phyloP scores from a whole-genome alignment of 2,329 filamentous ascomycete species.

The Dactylellina cionopaga region DNA sequence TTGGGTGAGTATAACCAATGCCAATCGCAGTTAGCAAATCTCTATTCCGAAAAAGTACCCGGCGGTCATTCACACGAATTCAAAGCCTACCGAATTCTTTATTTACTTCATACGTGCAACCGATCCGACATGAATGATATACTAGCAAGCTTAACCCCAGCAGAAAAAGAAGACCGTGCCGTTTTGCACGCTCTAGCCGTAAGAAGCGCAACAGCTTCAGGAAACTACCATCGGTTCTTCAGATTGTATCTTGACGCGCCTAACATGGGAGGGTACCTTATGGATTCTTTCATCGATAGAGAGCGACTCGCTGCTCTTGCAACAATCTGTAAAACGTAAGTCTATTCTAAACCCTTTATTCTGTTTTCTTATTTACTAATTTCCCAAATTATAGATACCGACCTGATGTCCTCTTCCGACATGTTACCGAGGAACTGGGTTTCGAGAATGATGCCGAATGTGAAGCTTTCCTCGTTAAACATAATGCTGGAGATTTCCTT shows the following conservation, averaged over 20 bases:
- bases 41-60: constrained; percentile 87
- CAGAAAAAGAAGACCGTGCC: constrained; percentile 86
- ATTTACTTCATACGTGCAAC: constrained; percentile 99
- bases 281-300: constrained; percentile 98
- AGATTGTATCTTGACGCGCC: constrained; percentile 92
- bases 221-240: constrained; percentile 98
- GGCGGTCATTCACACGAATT: constrained; percentile 89
- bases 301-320: constrained; percentile 90
- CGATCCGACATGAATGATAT: constrained; percentile 97
- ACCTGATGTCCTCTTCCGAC: constrained; percentile 85
- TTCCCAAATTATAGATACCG: constrained; percentile 76
- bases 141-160: constrained; percentile 96
- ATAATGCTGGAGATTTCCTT: constrained; percentile 78
- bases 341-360: constrained; percentile 56
- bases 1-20: constrained; percentile 99
- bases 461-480: constrained; percentile 86
- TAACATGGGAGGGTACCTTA: constrained; percentile 96
- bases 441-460: constrained; percentile 94
- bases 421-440: constrained; percentile 93
- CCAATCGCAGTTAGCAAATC: constrained; percentile 92
- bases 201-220: constrained; percentile 87
- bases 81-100: constrained; percentile 98
- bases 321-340: constrained; percentile 94
- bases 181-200: constrained; percentile 93
- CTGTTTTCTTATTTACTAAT: constrained; percentile 58